phyloP scores from a whole-genome alignment of 2,329 filamentous ascomycete species.

The Paramyrothecium sp. region DNA sequence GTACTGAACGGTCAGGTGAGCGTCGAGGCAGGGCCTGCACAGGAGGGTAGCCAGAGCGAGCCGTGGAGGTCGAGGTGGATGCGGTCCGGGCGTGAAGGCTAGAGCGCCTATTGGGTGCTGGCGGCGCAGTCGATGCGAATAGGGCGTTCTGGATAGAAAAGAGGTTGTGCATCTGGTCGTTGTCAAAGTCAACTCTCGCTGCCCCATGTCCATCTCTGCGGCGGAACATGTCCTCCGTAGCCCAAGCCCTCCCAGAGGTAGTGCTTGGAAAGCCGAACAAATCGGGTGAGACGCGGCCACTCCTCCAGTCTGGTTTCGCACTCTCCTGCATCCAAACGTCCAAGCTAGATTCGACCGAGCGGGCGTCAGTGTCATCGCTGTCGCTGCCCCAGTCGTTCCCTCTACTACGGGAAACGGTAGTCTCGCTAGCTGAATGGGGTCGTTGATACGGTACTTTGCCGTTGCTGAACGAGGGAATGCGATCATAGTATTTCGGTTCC shows the following conservation, averaged over 20 bases:
- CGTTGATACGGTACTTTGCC: constrained; percentile 28
- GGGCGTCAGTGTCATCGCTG: constrained; percentile 37
- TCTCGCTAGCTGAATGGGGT: constrained; percentile 47
- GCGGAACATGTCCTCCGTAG: constrained; percentile 46
- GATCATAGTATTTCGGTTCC: constrained; percentile 15
- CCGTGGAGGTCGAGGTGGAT: constrained; percentile 12
- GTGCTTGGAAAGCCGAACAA: constrained; percentile 51
- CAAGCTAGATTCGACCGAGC: constrained; percentile 47
- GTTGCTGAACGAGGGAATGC: constrained; percentile 15
- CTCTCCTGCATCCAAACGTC: constrained; percentile 60
- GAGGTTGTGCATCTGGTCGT: constrained; percentile 45
- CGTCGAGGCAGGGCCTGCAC: constrained; percentile 9
- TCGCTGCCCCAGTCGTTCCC: constrained; percentile 44
- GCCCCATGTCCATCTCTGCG: constrained; percentile 16
- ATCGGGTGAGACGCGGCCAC: constrained; percentile 43
- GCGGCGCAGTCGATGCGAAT: constrained; percentile 40
- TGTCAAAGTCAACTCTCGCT: constrained; percentile 16
- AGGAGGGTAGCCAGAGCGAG: constrained; percentile 1
- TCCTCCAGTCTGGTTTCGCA: constrained; percentile 33
- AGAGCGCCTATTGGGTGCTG: constrained; percentile 50
- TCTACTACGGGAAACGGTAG: constrained; percentile 37
- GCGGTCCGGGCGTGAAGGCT: constrained; percentile 50
- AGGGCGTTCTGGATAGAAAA: constrained; percentile 39
- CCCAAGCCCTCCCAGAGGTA: constrained; percentile 39
- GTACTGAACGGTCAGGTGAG: constrained; percentile 17